Percentiles rank a stretch among this genome's conserved stretches.
Conservation (phyloP, 192 early-diverging fungal genomes). For the Coemansia sp. region DNA sequence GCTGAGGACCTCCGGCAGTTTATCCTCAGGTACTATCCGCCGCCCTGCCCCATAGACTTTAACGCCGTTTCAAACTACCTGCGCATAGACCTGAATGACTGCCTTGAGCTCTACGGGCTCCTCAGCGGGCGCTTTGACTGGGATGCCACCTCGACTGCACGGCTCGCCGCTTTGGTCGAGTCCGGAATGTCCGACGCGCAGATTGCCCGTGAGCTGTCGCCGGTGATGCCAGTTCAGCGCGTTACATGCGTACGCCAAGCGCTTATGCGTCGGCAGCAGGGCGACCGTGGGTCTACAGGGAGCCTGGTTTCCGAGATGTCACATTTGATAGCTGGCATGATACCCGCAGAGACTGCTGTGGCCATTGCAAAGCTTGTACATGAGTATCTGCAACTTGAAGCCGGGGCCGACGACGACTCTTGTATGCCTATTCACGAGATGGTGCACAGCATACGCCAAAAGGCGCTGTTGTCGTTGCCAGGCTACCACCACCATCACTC, state of each 20-base stretch:
- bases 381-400: no score
- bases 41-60: constrained; percentile 25
- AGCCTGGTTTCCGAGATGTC: not conserved
- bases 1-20: constrained; percentile 15
- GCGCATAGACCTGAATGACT: constrained; percentile 19
- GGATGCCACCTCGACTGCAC: constrained; percentile 1
- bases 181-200: constrained; percentile 8
- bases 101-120: constrained; percentile 21
- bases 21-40: constrained; percentile 20
- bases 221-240: not conserved
- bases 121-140: constrained; percentile 26
- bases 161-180: constrained; percentile 4
- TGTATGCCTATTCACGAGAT: not conserved
- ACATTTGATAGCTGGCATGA: not conserved
- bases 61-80: constrained; percentile 30
- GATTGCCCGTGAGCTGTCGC: constrained; percentile 31
- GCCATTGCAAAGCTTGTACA: no score
- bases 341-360: not conserved
- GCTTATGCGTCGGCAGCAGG: not conserved
- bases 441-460: not conserved
- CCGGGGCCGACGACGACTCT: not conserved
- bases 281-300: not conserved
- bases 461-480: no score
- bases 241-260: constrained; percentile 1
- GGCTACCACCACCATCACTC: not conserved